Base-by-base conservation (phyloP, 2,329 filamentous ascomycete genomes). In the Clarireedia sp. region DNA sequence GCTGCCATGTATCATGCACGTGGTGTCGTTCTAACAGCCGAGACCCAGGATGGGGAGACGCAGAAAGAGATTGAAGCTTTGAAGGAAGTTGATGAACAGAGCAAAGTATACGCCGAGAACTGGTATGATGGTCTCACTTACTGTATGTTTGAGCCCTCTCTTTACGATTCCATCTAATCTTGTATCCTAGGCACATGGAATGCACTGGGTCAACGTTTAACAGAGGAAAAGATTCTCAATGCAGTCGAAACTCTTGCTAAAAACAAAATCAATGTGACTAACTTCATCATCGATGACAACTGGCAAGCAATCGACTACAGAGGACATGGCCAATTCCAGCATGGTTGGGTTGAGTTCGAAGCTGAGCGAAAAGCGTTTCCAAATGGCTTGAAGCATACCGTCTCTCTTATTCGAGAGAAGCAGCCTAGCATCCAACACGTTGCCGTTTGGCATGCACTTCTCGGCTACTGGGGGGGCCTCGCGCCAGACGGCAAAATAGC, bases 121-220 rank as follows among this genome's bases (percentile, higher is more conserved):
- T 96, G 91, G 90, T 91, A 91, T 67, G 94, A 97, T 69, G 90
- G 90, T 0, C 74, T 99, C 38, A 89, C 90, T 0, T 99, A 94
- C 68, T 99, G 94, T 67, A 48, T 57, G 64, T 44, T 26, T 24
- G 5, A 17, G 17, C 4, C 4, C 33, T 40, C 4, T 26, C 8
- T 7, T 17, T 23, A 3, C 12, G 16, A 41, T 23, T 17, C 29
- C 47, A 5, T 37, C 21, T 55, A 12, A 58, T 51, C 9, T 14
- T 33, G 17, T 23, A 14, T 48, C 24, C 5, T 38, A 83, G 81
- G 80, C 69, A 99, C 94, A 0, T 99, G 94, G 94, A 99, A 97
- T 67, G 87, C 85, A 0, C 76, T 99, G 0, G 94, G 94, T 0
- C 89, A 95, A 64, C 75, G 85, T 45, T 75, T 99, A 36, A 94